Evolutionary conservation across 2,329 filamentous ascomycete species (phyloP).

Genomic region (Ceratocystis variospora): DNA sequence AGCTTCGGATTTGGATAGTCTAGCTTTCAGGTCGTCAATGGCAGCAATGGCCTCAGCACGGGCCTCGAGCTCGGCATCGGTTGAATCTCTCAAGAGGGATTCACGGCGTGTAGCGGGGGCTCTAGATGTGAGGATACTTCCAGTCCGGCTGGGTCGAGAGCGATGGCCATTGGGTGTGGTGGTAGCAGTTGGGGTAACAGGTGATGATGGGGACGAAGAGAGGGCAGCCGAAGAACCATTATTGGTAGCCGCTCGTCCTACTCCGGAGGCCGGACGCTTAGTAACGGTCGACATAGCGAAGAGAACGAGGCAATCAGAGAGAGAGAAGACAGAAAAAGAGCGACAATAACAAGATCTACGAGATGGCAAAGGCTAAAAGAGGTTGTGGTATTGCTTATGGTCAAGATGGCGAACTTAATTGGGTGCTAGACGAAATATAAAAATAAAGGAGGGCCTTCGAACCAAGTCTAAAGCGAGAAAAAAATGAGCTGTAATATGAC

Average conservation of each 20-base stretch:
- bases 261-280: conserved; percentile 17
- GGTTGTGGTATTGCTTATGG: not conserved
- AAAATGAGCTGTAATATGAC: not conserved
- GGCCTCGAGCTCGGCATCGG: conserved; percentile 51
- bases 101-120: conserved; percentile 51
- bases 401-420: not conserved
- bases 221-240: conserved; percentile 33
- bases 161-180: conserved; percentile 30
- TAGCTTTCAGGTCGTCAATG: conserved; percentile 72
- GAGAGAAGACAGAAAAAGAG: not conserved
- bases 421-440: not conserved
- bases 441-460: not conserved
- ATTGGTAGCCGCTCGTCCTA: conserved; percentile 15
- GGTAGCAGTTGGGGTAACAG: conserved; percentile 23
- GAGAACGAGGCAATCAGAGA: not conserved
- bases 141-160: conserved; percentile 45
- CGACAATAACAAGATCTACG: not conserved
- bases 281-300: conserved; percentile 17
- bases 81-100: conserved; percentile 31
- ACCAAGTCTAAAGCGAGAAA: not conserved
- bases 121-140: conserved; percentile 58
- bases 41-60: conserved; percentile 66
- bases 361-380: no score
- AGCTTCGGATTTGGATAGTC: conserved; percentile 66
- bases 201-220: conserved; percentile 26